Conservation (phyloP, 148 eudicot genomes). For the Pharnaceum exiguum region DNA sequence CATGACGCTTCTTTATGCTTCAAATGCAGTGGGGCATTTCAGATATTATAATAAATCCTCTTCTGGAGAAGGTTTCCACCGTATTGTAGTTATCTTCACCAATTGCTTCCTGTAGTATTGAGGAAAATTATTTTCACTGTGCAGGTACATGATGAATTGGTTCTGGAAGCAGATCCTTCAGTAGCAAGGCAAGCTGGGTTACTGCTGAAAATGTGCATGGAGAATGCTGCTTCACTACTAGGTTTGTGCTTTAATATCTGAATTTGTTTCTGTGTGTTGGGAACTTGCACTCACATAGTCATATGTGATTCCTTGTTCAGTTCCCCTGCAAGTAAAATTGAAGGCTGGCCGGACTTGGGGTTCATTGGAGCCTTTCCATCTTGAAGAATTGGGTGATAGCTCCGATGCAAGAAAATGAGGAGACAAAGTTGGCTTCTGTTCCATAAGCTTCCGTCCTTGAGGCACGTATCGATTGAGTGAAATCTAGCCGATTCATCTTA, state of each 20-base stretch:
- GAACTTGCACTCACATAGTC: not conserved
- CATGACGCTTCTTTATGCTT: not conserved
- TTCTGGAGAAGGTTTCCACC: too few species aligned
- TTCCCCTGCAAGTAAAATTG: slow-evolving; percentile 80
- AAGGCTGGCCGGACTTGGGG: slow-evolving; percentile 94
- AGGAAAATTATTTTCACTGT: not conserved
- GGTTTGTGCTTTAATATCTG: slow-evolving; percentile 39
- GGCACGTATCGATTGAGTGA: not conserved
- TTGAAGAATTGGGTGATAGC: too few species aligned
- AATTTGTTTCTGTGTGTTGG: not conserved
- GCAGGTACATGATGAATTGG: slow-evolving; percentile 95
- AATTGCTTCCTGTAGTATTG: not conserved
- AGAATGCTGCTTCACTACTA: slow-evolving; percentile 68
- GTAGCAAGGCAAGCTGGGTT: slow-evolving; percentile 63
- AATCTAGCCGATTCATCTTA: not conserved
- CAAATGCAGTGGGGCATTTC: not conserved
- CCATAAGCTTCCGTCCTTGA: not conserved
- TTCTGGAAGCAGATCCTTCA: slow-evolving; percentile 80
- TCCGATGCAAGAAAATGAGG: too few species aligned
- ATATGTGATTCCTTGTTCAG: slow-evolving; percentile 41
- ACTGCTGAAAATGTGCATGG: slow-evolving; percentile 79
- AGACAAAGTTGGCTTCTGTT: not conserved
- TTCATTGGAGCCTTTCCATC: slow-evolving; percentile 62
- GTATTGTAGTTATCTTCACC: not conserved
- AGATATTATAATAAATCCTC: too few species aligned